phyloP scores from a whole-genome alignment of 2,329 filamentous ascomycete species.

The Aspergillus transmontanensis region DNA sequence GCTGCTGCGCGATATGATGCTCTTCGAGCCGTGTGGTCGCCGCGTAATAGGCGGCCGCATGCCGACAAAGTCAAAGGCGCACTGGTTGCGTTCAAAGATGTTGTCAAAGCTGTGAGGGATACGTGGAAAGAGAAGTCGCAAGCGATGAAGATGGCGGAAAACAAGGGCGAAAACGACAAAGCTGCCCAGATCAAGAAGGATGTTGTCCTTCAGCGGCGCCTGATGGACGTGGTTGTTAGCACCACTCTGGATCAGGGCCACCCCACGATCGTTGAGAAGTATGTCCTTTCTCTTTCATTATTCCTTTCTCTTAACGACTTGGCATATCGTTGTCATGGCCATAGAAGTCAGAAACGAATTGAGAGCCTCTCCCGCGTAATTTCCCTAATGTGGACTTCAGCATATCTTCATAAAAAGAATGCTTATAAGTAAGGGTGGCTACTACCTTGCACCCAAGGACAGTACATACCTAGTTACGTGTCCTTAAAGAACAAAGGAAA shows the following conservation, averaged over 20 bases:
- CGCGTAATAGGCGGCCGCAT: constrained; percentile 53
- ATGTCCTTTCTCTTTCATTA: constrained; percentile 37
- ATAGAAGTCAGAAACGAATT: constrained; percentile 40
- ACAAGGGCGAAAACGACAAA: constrained; percentile 57
- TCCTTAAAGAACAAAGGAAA: constrained; percentile 7
- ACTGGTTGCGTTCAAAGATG: constrained; percentile 60
- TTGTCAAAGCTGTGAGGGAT: constrained; percentile 62
- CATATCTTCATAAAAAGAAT: constrained; percentile 27
- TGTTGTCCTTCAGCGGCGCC: constrained; percentile 59
- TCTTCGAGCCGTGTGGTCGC: constrained; percentile 63
- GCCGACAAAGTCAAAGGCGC: constrained; percentile 57
- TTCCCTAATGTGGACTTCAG: constrained; percentile 30
- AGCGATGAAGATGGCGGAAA: constrained; percentile 60
- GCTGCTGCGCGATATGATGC: constrained; percentile 61
- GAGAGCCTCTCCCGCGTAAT: constrained; percentile 41
- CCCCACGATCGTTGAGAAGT: constrained; percentile 52
- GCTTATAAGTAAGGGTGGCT: constrained; percentile 32
- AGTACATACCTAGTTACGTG: constrained; percentile 11
- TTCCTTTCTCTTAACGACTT: constrained; percentile 17
- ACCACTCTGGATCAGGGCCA: constrained; percentile 49
- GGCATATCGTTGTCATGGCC: constrained; percentile 32
- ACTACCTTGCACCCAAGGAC: constrained; percentile 15
- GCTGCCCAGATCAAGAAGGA: constrained; percentile 58
- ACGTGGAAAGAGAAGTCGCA: constrained; percentile 62
- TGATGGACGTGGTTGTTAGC: constrained; percentile 55